Percentiles rank a stretch among this genome's conserved stretches.
Evolutionary conservation across 495 filamentous ascomycete genomes (phyloP).

Genomic region (Penicillium arizonense): DNA sequence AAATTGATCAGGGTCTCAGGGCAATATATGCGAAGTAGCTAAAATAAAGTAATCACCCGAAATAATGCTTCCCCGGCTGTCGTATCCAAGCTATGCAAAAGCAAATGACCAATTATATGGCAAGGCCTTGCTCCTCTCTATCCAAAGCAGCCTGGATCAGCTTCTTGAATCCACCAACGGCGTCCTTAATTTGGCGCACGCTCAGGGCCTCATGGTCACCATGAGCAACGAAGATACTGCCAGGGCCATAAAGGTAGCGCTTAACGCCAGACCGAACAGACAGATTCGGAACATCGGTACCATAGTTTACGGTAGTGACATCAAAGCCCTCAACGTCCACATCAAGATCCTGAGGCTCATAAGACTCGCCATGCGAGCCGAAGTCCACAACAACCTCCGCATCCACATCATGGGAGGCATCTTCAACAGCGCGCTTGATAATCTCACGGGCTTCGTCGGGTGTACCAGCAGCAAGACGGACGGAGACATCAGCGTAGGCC

Average conservation of each 20-base stretch:
- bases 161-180: constrained; percentile 69
- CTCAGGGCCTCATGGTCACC: constrained; percentile 78
- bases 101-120: neutral
- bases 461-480: constrained; percentile 73
- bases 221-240: constrained; percentile 86
- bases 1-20: too few relatives aligned
- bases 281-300: constrained; percentile 85
- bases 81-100: neutral
- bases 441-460: constrained; percentile 51
- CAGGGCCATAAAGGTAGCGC: constrained; percentile 86
- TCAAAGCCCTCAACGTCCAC: constrained; percentile 82
- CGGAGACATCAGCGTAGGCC: constrained; percentile 63
- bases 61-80: too few relatives aligned
- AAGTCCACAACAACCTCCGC: constrained; percentile 63
- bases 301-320: constrained; percentile 80
- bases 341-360: constrained; percentile 74
- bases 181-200: constrained; percentile 63
- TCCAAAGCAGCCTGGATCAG: constrained; percentile 63
- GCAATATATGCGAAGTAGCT: too few relatives aligned
- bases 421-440: constrained; percentile 52
- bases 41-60: too few relatives aligned
- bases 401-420: constrained; percentile 56
- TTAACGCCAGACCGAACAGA: constrained; percentile 54
- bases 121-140: constrained; percentile 14
- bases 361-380: constrained; percentile 44